phyloP scores from a whole-genome alignment of 495 filamentous ascomycete species.

The Aspergillus sparsus region DNA sequence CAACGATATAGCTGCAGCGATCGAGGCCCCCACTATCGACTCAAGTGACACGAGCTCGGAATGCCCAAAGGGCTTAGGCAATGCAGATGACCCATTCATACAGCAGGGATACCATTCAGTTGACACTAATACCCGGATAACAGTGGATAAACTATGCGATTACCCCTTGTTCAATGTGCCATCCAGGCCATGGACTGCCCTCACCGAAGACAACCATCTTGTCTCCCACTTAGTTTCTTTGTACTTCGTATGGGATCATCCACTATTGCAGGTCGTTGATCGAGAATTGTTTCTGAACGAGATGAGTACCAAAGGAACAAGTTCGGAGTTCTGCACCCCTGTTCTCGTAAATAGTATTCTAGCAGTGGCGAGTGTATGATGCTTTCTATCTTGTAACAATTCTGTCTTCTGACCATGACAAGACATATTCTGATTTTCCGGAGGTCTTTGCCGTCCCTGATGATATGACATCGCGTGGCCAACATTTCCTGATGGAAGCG shows the following conservation, averaged over 20 bases:
- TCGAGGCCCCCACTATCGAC: conserved; percentile 24
- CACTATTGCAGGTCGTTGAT: conserved; percentile 40
- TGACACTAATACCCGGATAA: conserved; percentile 34
- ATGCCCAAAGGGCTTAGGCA: conserved; percentile 15
- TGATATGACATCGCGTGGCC: conserved; percentile 34
- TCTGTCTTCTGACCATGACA: conserved; percentile 12
- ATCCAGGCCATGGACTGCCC: conserved; percentile 30
- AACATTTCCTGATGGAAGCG: conserved; percentile 38
- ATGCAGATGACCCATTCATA: conserved; percentile 17
- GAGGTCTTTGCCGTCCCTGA: conserved; percentile 41
- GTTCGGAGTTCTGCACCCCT: conserved; percentile 39
- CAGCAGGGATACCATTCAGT: conserved; percentile 12
- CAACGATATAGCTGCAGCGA: conserved; percentile 27
- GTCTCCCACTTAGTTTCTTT: conserved; percentile 32
- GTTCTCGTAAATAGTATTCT: conserved; percentile 45
- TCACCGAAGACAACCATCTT: conserved; percentile 29
- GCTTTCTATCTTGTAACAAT: neutral
- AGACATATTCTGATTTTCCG: conserved; percentile 51
- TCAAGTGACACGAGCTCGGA: conserved; percentile 26
- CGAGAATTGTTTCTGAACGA: conserved; percentile 37
- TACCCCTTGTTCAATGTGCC: conserved; percentile 38
- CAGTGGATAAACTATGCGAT: conserved; percentile 41
- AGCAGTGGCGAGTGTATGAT: conserved; percentile 42
- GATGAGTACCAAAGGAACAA: conserved; percentile 27
- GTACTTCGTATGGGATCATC: conserved; percentile 45